A percentile compares a stretch with the other conserved stretches of the same genome.
phyloP scores from a whole-genome alignment of 2,329 filamentous ascomycete species.

The Curvularia lunata region DNA sequence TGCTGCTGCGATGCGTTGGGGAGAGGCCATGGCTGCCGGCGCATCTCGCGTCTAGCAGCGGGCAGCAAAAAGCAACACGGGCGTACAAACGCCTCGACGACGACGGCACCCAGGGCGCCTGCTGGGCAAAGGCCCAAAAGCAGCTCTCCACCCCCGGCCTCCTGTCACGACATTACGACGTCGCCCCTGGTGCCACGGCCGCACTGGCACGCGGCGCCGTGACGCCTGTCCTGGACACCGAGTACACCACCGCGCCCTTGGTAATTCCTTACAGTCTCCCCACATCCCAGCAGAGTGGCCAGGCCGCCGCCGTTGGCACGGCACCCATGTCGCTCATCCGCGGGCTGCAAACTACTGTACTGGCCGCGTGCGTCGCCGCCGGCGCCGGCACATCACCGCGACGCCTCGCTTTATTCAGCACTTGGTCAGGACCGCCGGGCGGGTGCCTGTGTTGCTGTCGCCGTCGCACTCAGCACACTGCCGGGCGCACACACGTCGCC shows the following conservation, averaged over 20 bases:
- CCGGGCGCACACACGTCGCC: not conserved
- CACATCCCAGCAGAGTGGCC: slow-evolving; percentile 22
- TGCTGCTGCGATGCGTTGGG: not conserved
- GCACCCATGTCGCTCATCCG: slow-evolving; percentile 16
- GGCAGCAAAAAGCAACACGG: not conserved
- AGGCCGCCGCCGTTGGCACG: slow-evolving; percentile 10
- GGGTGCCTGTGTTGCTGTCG: not conserved
- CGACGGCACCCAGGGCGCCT: not conserved
- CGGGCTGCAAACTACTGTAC: slow-evolving; percentile 1
- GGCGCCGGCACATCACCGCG: not conserved
- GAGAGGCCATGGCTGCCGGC: no score
- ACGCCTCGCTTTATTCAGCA: no score
- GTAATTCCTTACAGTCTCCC: slow-evolving; percentile 2
- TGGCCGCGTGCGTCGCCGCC: not conserved
- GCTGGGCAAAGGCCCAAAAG: not conserved
- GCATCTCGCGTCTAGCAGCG: not conserved
- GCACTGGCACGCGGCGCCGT: no score
- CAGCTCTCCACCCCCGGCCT: not conserved
- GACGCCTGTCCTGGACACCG: no score
- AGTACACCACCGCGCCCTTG: no score
- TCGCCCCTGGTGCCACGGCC: no score
- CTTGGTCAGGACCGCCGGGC: no score
- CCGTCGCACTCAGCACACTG: not conserved
- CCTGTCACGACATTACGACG: not conserved
- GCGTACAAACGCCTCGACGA: not conserved